Evolutionary conservation across 2,329 filamentous ascomycete genomes (phyloP), one percentile per base, ranked within the genome.

Genomic region (Monosporascus sp.): DNA sequence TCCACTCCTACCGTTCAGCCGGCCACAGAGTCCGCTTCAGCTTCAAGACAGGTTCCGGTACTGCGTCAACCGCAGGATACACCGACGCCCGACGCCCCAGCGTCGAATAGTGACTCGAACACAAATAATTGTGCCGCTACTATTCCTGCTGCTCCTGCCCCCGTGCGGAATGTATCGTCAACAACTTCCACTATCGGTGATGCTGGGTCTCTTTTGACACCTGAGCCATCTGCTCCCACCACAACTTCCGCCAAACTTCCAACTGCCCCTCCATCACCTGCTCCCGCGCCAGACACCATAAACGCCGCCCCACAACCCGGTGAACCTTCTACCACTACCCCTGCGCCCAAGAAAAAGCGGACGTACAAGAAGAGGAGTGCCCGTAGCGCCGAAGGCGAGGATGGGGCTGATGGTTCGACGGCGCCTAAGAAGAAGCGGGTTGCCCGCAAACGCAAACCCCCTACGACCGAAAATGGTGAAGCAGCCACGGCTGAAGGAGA

Each of bases 381-480:
- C 22, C 43, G 24, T 17, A 27, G 22, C 8, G 22, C 24, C 6
- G 43, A 46, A 24, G 43, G 24, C 20, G 43, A 46, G 14, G 22
- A n/a, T 17, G 43, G 17, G 24, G 22, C n/a, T 26, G 43, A 17
- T 22, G 43, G n/a, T 46, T n/a, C 43, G n/a, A 17, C 43, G 17
- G 48, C n/a, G 5, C 51, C 57, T 2, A 57, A 60, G 40, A 62
- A 61, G 55, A 66, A 65, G 48, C 56, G 54, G 49, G 52, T 56
- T 8, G 52, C 60, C 36, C 60, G 61, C 22, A 67, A 64, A 53
- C 66, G 66, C n/a, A 64, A 65, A 48, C 50, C 61, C 9, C 47
- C 61, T 20, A 53, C 58, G 31, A 53, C 55, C 4, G 54, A 60
- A 56, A 40, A 56, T 19, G 56, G 59, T 22, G 58, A 56, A 57